These are phyloP conservation scores for Candida montana DNA, from an alignment of 805 yeast genomes.

Conservation along the genomic window DNA sequence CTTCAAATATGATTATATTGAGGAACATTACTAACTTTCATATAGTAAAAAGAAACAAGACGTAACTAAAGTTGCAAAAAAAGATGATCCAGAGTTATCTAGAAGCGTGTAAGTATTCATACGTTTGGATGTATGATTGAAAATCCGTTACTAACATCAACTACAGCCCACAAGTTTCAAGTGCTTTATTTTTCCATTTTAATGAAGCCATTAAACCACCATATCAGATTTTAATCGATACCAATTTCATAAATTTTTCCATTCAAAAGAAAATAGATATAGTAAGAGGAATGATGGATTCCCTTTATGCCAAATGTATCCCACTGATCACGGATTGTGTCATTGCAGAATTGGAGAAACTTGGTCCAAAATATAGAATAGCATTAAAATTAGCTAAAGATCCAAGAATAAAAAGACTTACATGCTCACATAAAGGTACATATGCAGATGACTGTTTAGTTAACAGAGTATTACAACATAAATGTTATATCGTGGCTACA, in stretches of 20 bases:
- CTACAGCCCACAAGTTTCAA: slow-evolving; percentile 78
- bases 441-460: slow-evolving; percentile 98
- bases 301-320: slow-evolving; percentile 88
- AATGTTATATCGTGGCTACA: slow-evolving; percentile 95
- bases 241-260: slow-evolving; percentile 93
- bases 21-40: not conserved
- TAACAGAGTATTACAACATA: slow-evolving; percentile 89
- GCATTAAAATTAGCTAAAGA: slow-evolving; percentile 91
- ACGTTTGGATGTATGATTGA: not conserved
- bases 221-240: slow-evolving; percentile 91
- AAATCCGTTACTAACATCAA: slow-evolving; percentile 16
- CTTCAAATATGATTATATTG: not conserved
- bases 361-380: slow-evolving; percentile 91
- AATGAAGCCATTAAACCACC: slow-evolving; percentile 97
- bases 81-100: slow-evolving; percentile 73
- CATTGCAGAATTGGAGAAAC: slow-evolving; percentile 93
- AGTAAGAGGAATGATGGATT: slow-evolving; percentile 96
- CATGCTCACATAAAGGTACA: slow-evolving; percentile 90
- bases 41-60: slow-evolving; percentile 37
- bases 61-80: slow-evolving; percentile 30
- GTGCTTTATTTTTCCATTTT: slow-evolving; percentile 91
- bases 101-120: slow-evolving; percentile 36
- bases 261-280: slow-evolving; percentile 93
- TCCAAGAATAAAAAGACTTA: slow-evolving; percentile 81
- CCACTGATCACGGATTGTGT: slow-evolving; percentile 97